phyloP scores from a whole-genome alignment of 2,329 filamentous ascomycete species.

The Pseudocercospora pini-densiflorae region DNA sequence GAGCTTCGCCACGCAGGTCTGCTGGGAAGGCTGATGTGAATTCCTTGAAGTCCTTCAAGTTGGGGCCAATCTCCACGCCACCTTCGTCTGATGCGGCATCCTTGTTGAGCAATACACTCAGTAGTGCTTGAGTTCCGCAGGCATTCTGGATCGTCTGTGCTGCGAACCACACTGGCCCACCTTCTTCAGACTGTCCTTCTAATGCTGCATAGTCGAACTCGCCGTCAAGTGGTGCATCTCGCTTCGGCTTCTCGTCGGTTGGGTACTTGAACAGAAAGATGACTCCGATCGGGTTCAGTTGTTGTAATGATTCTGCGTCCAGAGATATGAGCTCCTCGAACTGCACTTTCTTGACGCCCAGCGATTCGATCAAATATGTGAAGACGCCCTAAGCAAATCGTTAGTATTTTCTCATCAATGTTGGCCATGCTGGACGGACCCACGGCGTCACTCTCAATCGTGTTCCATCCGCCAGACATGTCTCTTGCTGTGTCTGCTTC shows the following conservation, averaged over 20 bases:
- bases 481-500: conserved; percentile 4
- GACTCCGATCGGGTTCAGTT: conserved; percentile 69
- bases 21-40: conserved; percentile 83
- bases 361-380: conserved; percentile 89
- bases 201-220: conserved; percentile 76
- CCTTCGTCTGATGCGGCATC: conserved; percentile 38
- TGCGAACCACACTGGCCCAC: conserved; percentile 79
- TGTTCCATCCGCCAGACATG: conserved; percentile 81
- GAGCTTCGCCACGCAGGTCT: conserved; percentile 68
- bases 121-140: conserved; percentile 92
- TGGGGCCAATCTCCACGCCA: conserved; percentile 71
- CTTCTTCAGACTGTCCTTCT: conserved; percentile 30
- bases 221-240: conserved; percentile 75
- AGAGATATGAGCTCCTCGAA: conserved; percentile 95
- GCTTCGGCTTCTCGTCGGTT: conserved; percentile 66
- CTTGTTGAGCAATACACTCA: conserved; percentile 90
- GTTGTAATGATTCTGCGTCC: conserved; percentile 73
- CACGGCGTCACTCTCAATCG: conserved; percentile 96
- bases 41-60: conserved; percentile 79
- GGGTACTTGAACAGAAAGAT: conserved; percentile 99
- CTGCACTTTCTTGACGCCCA: conserved; percentile 91
- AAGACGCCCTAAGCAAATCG: conserved; percentile 75
- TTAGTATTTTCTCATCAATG: conserved; percentile 8
- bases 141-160: conserved; percentile 98
- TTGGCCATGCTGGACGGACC: conserved; percentile 40